Evolutionary conservation across 2,329 filamentous ascomycete species (phyloP).

Genomic region (Aspergillus aculeatus): DNA sequence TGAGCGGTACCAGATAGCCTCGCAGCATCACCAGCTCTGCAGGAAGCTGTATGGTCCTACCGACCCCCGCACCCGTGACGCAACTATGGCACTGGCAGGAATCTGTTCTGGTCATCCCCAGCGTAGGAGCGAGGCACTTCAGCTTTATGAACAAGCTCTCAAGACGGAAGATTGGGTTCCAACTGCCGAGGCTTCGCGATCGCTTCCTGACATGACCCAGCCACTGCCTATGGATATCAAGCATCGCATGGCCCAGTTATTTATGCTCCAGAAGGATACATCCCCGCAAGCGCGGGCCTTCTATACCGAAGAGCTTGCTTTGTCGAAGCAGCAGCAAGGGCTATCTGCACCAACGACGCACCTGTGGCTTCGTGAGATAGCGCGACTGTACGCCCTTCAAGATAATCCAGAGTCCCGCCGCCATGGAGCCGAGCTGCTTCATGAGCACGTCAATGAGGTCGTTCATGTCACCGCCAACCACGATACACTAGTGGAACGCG

Average conservation of each 20-base stretch:
- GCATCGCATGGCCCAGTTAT: conserved; percentile 51
- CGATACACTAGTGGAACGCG: conserved; percentile 47
- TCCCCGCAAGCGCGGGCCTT: conserved; percentile 40
- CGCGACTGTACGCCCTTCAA: conserved; percentile 44
- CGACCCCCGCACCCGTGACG: conserved; percentile 38
- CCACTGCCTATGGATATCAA: conserved; percentile 48
- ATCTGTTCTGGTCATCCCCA: conserved; percentile 48
- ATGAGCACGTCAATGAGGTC: conserved; percentile 44
- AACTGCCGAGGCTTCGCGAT: conserved; percentile 28
- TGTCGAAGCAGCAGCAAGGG: conserved; percentile 46
- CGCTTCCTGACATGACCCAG: conserved; percentile 34
- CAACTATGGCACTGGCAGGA: conserved; percentile 43
- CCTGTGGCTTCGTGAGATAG: conserved; percentile 44
- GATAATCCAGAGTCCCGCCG: conserved; percentile 40
- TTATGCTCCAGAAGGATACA: conserved; percentile 42
- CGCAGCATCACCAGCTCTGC: conserved; percentile 51
- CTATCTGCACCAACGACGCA: conserved; percentile 50
- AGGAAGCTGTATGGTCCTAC: conserved; percentile 39
- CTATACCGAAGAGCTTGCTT: conserved; percentile 45
- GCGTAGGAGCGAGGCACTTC: conserved; percentile 47
- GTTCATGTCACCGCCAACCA: conserved; percentile 42
- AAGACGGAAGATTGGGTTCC: conserved; percentile 40
- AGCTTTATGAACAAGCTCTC: conserved; percentile 49
- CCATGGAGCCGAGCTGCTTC: conserved; percentile 42
- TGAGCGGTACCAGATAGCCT: conserved; percentile 48